Evolutionary conservation across 2,329 filamentous ascomycete species (phyloP), one percentile per base, ranked within the genome.

Genomic region (Knoxdaviesia proteae): DNA sequence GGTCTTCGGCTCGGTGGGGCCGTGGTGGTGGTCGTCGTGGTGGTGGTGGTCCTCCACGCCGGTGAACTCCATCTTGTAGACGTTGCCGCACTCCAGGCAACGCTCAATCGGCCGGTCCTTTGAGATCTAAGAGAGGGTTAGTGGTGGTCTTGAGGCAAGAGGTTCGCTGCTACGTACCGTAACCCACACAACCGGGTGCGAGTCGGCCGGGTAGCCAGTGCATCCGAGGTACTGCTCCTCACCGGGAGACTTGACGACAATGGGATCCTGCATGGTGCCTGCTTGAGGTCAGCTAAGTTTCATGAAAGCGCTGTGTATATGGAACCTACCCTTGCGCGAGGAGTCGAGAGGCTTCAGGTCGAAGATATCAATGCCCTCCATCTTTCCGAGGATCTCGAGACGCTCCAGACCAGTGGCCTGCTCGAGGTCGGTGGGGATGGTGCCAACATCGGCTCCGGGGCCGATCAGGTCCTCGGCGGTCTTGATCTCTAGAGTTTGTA

Each of bases 351-450:
- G 90, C 64, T 77, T 80, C 90, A 96, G 94, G 68, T 98, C 87
- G 69, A 98, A 98, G 60, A 96, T 71, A 60, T 98, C 90, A 55
- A 94, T 69, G 52, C 90, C 87, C 71, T 96, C 84, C 81, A 96
- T 94, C 77, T 98, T 98, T 66, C 90, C 90, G 61, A 98, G 72
- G 57, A 98, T 90, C 67, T 98, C 90, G 54, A 98, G 75, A 75
- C 90, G 87, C 72, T 98, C 90, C 47, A 96, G 73, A 82, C 90
- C 90, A 54, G 90, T 96, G 47, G 90, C 68, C 64, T 98, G 90
- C 63, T 96, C 86, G 59, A 93, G 64, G 64, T 98, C 90, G 65
- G 84, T 92, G 51, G 90, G 84, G 52, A 98, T 69, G 60, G 80
- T 82, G 58, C 90, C 88, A 50, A 77, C 66, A 54, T 73, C 62